These are phyloP conservation scores for Shiraia sp. DNA, from an alignment of 2,329 filamentous ascomycete genomes.

Conservation along the genomic window DNA sequence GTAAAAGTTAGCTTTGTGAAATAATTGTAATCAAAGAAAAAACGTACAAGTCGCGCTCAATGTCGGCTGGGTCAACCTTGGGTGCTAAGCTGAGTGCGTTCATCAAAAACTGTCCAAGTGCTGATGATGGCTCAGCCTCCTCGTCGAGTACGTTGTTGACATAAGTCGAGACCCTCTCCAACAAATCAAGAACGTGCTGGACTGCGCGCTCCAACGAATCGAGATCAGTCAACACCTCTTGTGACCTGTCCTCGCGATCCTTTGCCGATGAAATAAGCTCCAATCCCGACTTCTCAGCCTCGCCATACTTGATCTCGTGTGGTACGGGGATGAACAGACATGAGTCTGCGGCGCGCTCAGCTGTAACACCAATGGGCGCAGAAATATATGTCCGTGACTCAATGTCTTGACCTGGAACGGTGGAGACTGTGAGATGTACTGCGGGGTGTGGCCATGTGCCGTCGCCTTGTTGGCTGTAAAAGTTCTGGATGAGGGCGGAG, in stretches of 20 bases:
- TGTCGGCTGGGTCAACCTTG: constrained; percentile 87
- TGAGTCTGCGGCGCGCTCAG: constrained; percentile 92
- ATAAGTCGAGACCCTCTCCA: constrained; percentile 90
- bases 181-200: constrained; percentile 83
- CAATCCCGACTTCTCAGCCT: constrained; percentile 74
- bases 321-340: constrained; percentile 98
- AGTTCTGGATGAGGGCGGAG: constrained; percentile 98
- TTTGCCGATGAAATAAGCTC: constrained; percentile 84
- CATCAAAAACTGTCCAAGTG: constrained; percentile 92
- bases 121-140: constrained; percentile 84
- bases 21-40: constrained; percentile 4
- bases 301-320: constrained; percentile 88
- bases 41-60: constrained; percentile 88
- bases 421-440: constrained; percentile 93
- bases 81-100: constrained; percentile 90
- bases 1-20: constrained; percentile 41
- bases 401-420: constrained; percentile 84
- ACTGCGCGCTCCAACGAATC: constrained; percentile 84
- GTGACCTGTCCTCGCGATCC: constrained; percentile 73
- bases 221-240: constrained; percentile 80
- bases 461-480: constrained; percentile 95
- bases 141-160: constrained; percentile 94
- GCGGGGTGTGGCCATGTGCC: constrained; percentile 98
- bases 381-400: constrained; percentile 94
- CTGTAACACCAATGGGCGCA: constrained; percentile 89